A percentile compares a stretch with the other conserved stretches of the same genome.
Conservation (phyloP, 305 asterid species). For the Fraxinus velutina region DNA sequence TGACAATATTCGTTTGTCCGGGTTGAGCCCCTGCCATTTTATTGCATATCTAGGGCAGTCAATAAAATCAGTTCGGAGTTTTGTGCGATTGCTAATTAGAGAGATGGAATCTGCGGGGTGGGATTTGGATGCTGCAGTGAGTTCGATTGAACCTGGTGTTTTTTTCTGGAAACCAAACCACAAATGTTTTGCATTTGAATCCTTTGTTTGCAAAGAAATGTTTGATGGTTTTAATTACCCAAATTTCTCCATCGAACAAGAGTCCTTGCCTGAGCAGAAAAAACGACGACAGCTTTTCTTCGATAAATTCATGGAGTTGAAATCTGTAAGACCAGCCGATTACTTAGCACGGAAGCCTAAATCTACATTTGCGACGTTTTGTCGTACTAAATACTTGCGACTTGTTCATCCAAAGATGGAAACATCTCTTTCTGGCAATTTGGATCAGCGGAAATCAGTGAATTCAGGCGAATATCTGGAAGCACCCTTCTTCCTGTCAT, state of each 20-base stretch:
- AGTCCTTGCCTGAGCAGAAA: slow-evolving; percentile 23
- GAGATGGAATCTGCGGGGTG: slow-evolving; percentile 68
- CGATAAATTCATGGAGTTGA: slow-evolving; percentile 52
- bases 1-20: slow-evolving; percentile 35
- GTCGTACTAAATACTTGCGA: slow-evolving; percentile 47
- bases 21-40: slow-evolving; percentile 55
- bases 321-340: slow-evolving; percentile 44
- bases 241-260: slow-evolving; percentile 34
- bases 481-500: slow-evolving; percentile 49
- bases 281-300: slow-evolving; percentile 29
- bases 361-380: slow-evolving; percentile 58
- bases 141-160: slow-evolving; percentile 50
- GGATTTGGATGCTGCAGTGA: slow-evolving; percentile 68
- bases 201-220: slow-evolving; percentile 67
- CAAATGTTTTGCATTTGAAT: slow-evolving; percentile 62
- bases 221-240: slow-evolving; percentile 57
- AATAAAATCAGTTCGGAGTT: slow-evolving; percentile 51
- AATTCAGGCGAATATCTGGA: slow-evolving; percentile 56
- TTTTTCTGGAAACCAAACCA: slow-evolving; percentile 46
- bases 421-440: slow-evolving; percentile 51
- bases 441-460: slow-evolving; percentile 45
- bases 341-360: slow-evolving; percentile 72
- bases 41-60: slow-evolving; percentile 36
- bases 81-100: slow-evolving; percentile 46
- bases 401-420: slow-evolving; percentile 71